phyloP scores from a whole-genome alignment of 495 filamentous ascomycete genomes.

The Pyrenula aspistea region DNA sequence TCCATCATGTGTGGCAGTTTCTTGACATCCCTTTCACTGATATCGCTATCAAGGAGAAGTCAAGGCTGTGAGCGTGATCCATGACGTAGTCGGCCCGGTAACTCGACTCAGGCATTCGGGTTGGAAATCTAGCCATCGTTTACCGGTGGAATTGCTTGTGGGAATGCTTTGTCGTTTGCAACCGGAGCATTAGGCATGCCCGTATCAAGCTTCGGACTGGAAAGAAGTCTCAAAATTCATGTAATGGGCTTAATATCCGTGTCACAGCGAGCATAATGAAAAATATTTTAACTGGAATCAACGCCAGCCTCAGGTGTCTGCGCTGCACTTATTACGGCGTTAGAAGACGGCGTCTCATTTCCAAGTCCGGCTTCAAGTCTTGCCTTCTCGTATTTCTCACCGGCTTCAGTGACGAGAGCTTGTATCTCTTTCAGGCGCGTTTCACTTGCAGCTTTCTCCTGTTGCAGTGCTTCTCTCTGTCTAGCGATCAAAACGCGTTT shows the following conservation, averaged over 20 bases:
- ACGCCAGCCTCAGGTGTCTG: neutral
- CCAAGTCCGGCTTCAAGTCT: slow-evolving; percentile 38
- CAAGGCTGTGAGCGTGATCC: neutral
- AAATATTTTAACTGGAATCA: neutral
- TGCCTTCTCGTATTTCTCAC: slow-evolving; percentile 60
- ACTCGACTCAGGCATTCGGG: too few relatives aligned
- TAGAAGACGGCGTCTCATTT: neutral
- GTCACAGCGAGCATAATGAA: too few relatives aligned
- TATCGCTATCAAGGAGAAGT: slow-evolving; percentile 3
- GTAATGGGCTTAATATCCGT: too few relatives aligned
- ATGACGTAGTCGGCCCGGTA: too few relatives aligned
- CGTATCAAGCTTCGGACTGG: too few relatives aligned
- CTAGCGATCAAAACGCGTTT: slow-evolving; percentile 38
- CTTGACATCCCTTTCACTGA: slow-evolving; percentile 25
- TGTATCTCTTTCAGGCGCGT: slow-evolving; percentile 72
- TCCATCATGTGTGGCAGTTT: slow-evolving; percentile 29
- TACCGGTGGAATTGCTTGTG: too few relatives aligned
- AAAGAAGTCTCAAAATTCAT: too few relatives aligned
- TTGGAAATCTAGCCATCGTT: too few relatives aligned
- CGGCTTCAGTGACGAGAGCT: slow-evolving; percentile 66
- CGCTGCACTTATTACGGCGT: neutral
- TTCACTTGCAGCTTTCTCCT: slow-evolving; percentile 59
- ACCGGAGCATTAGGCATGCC: too few relatives aligned
- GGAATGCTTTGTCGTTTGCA: too few relatives aligned
- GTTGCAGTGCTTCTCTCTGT: slow-evolving; percentile 47